These are phyloP conservation scores for Skeletonema tropicum DNA, from an alignment of 108 stramenopile genomes.

Conservation along the genomic window DNA sequence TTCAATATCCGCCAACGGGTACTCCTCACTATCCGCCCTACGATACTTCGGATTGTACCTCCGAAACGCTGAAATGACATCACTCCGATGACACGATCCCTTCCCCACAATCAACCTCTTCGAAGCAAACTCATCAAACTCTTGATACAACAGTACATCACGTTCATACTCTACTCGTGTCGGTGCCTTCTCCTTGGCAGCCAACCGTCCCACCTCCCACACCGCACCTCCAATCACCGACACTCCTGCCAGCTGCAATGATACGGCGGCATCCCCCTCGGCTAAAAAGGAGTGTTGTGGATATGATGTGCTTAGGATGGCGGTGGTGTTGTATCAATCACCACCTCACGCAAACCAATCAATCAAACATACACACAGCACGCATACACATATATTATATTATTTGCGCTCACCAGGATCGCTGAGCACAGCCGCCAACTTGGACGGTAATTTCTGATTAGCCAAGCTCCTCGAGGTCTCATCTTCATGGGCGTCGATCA, in stretches of 20 bases:
- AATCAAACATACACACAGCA: no score
- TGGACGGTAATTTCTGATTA: no score
- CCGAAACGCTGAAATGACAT: conserved; percentile 80
- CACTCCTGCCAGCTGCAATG: conserved; percentile 75
- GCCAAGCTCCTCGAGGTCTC: no score
- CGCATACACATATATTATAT: no score
- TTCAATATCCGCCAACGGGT: conserved; percentile 76
- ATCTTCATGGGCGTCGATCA: no score
- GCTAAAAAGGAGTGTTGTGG: no score
- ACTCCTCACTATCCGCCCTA: conserved; percentile 57
- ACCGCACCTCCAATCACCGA: conserved; percentile 68
- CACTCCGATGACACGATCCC: conserved; percentile 66
- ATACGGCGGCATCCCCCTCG: conserved; percentile 64
- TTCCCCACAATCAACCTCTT: conserved; percentile 47
- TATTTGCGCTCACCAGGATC: no score
- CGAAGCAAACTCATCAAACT: conserved; percentile 82
- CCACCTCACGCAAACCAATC: no score
- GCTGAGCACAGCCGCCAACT: no score
- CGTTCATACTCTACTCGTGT: conserved; percentile 76
- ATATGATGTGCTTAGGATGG: no score
- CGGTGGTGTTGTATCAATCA: no score
- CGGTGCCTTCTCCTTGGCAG: conserved; percentile 57
- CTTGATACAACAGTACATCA: conserved; percentile 49
- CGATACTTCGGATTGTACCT: conserved; percentile 87
- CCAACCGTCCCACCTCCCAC: conserved; percentile 81